phyloP scores from a whole-genome alignment of 495 filamentous ascomycete genomes.

The Xylaria grammica region DNA sequence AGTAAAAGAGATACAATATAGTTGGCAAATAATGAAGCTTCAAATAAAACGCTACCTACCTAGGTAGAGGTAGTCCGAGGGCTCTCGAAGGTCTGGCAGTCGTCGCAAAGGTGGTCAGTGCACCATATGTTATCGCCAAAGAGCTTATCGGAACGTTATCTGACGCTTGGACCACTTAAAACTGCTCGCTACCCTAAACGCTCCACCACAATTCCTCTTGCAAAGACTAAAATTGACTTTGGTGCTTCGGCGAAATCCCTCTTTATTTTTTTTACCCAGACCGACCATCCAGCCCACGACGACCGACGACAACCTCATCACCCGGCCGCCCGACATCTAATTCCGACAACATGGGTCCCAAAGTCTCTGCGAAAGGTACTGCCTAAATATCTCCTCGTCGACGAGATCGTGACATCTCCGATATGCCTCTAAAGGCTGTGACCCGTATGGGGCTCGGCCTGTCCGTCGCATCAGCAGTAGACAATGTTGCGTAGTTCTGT shows the following conservation, averaged over 20 bases:
- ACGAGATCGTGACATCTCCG: slow-evolving; percentile 27
- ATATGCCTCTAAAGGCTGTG: slow-evolving; percentile 23
- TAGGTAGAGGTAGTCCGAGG: no score
- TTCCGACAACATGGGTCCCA: slow-evolving; percentile 73
- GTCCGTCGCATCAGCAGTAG: slow-evolving; percentile 58
- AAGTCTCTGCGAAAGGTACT: slow-evolving; percentile 70
- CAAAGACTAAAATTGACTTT: slow-evolving; percentile 19
- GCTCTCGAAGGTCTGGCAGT: no score
- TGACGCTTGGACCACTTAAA: slow-evolving; percentile 18
- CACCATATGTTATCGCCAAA: neutral
- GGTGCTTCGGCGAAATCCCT: slow-evolving; percentile 13
- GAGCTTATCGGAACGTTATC: slow-evolving; percentile 18
- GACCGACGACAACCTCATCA: slow-evolving; percentile 28
- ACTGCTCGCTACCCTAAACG: neutral
- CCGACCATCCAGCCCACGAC: slow-evolving; percentile 24
- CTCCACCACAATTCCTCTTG: slow-evolving; percentile 23
- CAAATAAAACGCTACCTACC: neutral
- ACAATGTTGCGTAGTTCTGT: slow-evolving; percentile 65
- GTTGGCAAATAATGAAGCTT: neutral
- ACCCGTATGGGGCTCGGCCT: slow-evolving; percentile 37
- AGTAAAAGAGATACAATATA: slow-evolving; percentile 20
- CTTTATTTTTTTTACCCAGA: slow-evolving; percentile 1
- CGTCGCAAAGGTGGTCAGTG: neutral
- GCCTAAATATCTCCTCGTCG: slow-evolving; percentile 36
- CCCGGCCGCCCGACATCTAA: slow-evolving; percentile 35